phyloP scores from a whole-genome alignment of 805 yeast species.

The Metschnikowia vanudenii region DNA sequence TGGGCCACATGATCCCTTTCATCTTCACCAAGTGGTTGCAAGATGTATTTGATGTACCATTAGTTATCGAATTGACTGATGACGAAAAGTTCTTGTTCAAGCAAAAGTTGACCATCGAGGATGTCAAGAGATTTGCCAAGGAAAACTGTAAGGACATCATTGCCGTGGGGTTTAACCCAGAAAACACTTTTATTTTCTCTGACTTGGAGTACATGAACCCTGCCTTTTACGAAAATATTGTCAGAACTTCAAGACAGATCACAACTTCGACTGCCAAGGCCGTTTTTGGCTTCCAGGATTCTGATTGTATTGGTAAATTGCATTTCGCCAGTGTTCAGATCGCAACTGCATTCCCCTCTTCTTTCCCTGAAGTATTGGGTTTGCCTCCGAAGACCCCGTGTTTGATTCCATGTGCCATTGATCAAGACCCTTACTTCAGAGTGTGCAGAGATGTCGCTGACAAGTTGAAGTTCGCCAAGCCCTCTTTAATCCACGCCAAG shows the following conservation, averaged over 20 bases:
- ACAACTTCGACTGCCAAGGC: conserved; percentile 97
- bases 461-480: conserved; percentile 85
- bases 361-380: conserved; percentile 91
- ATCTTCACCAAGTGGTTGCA: conserved; percentile 96
- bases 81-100: conserved; percentile 97
- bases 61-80: conserved; percentile 91
- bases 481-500: conserved; percentile 87
- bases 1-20: conserved; percentile 97
- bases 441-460: conserved; percentile 97
- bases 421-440: conserved; percentile 97
- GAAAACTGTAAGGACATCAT: conserved; percentile 92
- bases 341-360: conserved; percentile 92
- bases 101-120: conserved; percentile 82
- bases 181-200: conserved; percentile 92
- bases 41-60: conserved; percentile 94
- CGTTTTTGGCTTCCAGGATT: conserved; percentile 93
- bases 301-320: conserved; percentile 89
- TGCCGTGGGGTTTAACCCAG: conserved; percentile 91
- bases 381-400: conserved; percentile 89
- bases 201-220: conserved; percentile 93
- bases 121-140: conserved; percentile 74
- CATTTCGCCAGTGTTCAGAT: conserved; percentile 97
- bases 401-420: conserved; percentile 97
- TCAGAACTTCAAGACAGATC: conserved; percentile 87
- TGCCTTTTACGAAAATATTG: conserved; percentile 90